phyloP scores from a whole-genome alignment of 148 eudicot genomes.

The Simmondsia chinensis region DNA sequence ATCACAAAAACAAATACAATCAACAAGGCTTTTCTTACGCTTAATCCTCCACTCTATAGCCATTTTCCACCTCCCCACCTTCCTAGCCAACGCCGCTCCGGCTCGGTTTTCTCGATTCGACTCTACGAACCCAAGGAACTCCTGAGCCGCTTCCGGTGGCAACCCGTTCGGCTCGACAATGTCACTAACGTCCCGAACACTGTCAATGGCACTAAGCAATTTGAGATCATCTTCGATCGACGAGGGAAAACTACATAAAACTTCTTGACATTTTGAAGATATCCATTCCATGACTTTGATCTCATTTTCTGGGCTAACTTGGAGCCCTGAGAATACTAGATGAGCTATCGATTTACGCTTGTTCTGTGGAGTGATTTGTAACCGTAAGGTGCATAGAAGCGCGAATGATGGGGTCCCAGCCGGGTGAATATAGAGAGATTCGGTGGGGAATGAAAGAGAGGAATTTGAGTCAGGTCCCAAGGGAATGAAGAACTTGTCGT shows the following conservation, averaged over 20 bases:
- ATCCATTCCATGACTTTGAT: constrained; percentile 50
- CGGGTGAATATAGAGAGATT: constrained; percentile 60
- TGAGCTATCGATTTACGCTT: constrained; percentile 48
- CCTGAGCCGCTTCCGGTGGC: constrained; percentile 17
- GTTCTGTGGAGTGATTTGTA: constrained; percentile 68
- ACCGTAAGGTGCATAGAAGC: constrained; percentile 52
- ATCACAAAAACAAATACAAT: constrained; percentile 50
- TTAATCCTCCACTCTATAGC: constrained; percentile 74
- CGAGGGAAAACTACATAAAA: constrained; percentile 38
- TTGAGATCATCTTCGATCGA: constrained; percentile 52
- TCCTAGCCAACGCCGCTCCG: constrained; percentile 5
- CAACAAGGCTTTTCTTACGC: constrained; percentile 47
- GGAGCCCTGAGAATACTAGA: constrained; percentile 54
- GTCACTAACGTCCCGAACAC: constrained; percentile 21
- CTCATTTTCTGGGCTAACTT: constrained; percentile 59
- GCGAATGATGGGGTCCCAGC: constrained; percentile 78
- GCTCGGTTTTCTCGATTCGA: constrained; percentile 13
- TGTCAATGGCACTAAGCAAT: constrained; percentile 30
- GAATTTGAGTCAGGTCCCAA: constrained; percentile 44
- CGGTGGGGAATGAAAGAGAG: constrained; percentile 61
- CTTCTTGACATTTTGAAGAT: constrained; percentile 26
- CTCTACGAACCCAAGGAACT: constrained; percentile 35
- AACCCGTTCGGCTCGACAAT: constrained; percentile 11
- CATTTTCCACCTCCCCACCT: constrained; percentile 57
- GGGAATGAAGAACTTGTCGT: constrained; percentile 71